Conservation (phyloP, 2,329 filamentous ascomycete species). For the Alternaria dauci region DNA sequence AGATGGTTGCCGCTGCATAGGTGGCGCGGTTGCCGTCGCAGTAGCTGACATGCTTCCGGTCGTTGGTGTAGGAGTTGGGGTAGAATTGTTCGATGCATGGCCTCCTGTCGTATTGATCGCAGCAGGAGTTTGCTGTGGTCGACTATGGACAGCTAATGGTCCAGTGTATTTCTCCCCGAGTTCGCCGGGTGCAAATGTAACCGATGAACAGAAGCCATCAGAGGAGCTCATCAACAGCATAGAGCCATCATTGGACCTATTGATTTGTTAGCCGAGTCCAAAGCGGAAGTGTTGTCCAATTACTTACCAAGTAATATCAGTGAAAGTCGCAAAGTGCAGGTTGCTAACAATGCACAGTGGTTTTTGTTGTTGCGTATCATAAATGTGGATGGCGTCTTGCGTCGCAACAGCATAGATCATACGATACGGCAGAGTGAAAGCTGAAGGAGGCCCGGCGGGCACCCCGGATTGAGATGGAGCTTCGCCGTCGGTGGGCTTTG, state of each 20-base stretch:
- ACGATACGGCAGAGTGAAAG: conserved; percentile 87
- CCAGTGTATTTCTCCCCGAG: conserved; percentile 82
- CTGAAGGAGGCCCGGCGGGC: conserved; percentile 61
- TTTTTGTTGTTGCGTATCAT: conserved; percentile 96
- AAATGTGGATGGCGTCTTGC: conserved; percentile 91
- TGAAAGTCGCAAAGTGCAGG: conserved; percentile 95
- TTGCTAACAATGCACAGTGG: conserved; percentile 96
- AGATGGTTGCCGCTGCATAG: conserved; percentile 60
- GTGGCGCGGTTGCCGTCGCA: conserved; percentile 59
- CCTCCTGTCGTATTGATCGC: conserved; percentile 53
- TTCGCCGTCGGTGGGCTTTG: conserved; percentile 61
- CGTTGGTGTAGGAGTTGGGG: conserved; percentile 75
- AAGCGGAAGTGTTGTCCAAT: background rate
- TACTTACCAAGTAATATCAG: conserved; percentile 86
- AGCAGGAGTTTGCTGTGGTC: conserved; percentile 47
- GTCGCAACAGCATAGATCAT: conserved; percentile 98
- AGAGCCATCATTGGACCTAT: conserved; percentile 76
- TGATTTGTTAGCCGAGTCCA: conserved; percentile 26
- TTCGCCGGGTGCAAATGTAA: conserved; percentile 85
- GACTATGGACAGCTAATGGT: conserved; percentile 57
- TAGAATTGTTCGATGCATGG: conserved; percentile 66
- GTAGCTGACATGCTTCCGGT: conserved; percentile 67
- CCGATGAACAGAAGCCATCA: conserved; percentile 93
- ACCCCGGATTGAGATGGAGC: conserved; percentile 63
- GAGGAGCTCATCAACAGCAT: conserved; percentile 95